Conservation (phyloP, 805 yeast genomes). For the Candida caryicola region DNA sequence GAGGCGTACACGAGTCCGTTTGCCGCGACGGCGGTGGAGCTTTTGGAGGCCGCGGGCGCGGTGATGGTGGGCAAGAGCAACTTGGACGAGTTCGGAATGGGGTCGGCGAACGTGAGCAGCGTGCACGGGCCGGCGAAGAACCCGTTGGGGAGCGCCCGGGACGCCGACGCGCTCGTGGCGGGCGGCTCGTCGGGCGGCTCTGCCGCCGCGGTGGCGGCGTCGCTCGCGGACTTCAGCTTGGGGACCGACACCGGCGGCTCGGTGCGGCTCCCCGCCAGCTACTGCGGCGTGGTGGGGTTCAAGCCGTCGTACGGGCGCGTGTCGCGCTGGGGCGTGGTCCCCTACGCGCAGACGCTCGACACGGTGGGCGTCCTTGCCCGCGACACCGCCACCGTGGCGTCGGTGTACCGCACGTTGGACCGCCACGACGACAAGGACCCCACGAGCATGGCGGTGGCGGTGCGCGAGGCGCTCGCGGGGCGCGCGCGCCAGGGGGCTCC, state of each 20-base stretch:
- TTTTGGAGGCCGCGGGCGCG: constrained; percentile 54
- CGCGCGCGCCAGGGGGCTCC: not conserved
- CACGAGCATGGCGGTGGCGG: constrained; percentile 48
- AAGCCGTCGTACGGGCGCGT: constrained; percentile 93
- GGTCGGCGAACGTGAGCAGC: constrained; percentile 63
- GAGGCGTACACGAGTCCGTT: constrained; percentile 67
- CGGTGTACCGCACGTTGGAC: constrained; percentile 58
- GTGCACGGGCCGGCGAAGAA: constrained; percentile 57
- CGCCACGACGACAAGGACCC: constrained; percentile 73
- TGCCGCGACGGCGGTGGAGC: constrained; percentile 67
- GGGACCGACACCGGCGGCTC: constrained; percentile 99
- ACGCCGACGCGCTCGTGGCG: constrained; percentile 31
- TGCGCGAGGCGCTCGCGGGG: constrained; percentile 28
- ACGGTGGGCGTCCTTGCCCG: constrained; percentile 83
- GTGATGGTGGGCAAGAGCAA: constrained; percentile 75
- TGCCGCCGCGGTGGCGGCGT: constrained; percentile 86
- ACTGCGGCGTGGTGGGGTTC: constrained; percentile 79
- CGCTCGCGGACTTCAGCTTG: constrained; percentile 65
- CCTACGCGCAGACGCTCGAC: constrained; percentile 92
- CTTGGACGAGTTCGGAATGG: constrained; percentile 98
- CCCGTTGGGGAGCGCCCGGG: constrained; percentile 39
- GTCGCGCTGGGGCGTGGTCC: constrained; percentile 87
- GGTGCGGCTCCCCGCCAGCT: constrained; percentile 87
- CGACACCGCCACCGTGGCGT: constrained; percentile 40
- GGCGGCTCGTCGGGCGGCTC: constrained; percentile 98